Evolutionary conservation across 352 stramenopile genomes (phyloP).

Genomic region (Blastocystis sp.): DNA sequence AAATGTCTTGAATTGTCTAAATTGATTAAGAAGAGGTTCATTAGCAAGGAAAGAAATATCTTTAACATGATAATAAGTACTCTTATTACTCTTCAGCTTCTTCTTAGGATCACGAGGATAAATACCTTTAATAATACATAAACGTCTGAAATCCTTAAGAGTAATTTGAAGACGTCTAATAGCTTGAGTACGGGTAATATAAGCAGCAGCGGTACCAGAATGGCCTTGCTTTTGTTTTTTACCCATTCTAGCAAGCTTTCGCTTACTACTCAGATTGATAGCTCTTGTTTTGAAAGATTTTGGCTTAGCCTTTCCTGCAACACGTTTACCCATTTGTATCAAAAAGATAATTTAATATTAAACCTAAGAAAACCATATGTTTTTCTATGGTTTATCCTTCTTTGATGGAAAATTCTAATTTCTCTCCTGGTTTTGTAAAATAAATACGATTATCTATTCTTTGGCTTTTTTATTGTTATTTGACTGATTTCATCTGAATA

Average conservation of each 20-base stretch:
- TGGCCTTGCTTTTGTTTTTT: slow-evolving; percentile 56
- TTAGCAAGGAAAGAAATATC: slow-evolving; percentile 87
- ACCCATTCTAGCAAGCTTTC: slow-evolving; percentile 45
- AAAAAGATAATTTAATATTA: no score
- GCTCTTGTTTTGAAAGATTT: slow-evolving; percentile 51
- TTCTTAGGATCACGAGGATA: slow-evolving; percentile 88
- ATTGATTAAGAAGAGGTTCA: slow-evolving; percentile 91
- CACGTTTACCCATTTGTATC: slow-evolving; percentile 38
- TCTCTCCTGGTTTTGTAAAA: no score
- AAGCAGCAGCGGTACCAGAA: slow-evolving; percentile 64
- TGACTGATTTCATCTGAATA: no score
- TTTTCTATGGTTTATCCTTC: no score
- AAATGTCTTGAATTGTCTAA: slow-evolving; percentile 87
- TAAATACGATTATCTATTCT: no score
- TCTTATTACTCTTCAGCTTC: slow-evolving; percentile 71
- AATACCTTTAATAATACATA: slow-evolving; percentile 98
- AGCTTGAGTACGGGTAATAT: slow-evolving; percentile 75
- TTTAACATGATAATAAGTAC: slow-evolving; percentile 98
- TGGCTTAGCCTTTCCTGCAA: slow-evolving; percentile 44
- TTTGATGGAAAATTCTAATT: no score
- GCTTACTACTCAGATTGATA: slow-evolving; percentile 52
- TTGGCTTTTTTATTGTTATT: no score
- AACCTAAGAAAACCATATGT: no score
- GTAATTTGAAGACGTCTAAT: slow-evolving; percentile 80
- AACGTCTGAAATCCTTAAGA: slow-evolving; percentile 84